A percentile compares a stretch with the other conserved stretches of the same genome.
Conservation (phyloP, 176 grass and related monocot species). For the Ampelocalamus luodianensis region DNA sequence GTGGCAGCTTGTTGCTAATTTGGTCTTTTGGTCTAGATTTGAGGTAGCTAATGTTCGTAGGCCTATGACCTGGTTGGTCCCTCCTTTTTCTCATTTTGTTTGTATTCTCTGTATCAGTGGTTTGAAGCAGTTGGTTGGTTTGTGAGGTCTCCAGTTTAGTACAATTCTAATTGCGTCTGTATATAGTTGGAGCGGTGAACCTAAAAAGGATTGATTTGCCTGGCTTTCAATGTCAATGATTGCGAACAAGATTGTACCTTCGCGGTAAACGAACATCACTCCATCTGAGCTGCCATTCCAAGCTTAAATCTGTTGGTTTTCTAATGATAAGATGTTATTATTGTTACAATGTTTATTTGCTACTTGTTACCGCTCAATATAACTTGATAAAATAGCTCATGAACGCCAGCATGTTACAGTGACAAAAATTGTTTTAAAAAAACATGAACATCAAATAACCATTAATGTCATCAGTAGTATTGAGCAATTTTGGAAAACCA, state of each 20-base stretch:
- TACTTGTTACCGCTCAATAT: neutral
- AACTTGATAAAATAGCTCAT: neutral
- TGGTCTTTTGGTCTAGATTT: conserved; percentile 36
- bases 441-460: neutral
- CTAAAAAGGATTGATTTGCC: conserved; percentile 31
- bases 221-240: conserved; percentile 28
- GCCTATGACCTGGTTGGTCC: conserved; percentile 30
- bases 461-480: neutral
- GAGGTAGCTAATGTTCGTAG: conserved; percentile 47
- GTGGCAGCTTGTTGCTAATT: conserved; percentile 45
- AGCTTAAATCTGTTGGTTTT: neutral
- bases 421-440: neutral
- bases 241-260: neutral
- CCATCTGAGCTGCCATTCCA: neutral
- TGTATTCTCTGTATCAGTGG: conserved; percentile 42
- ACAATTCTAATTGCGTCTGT: conserved; percentile 27
- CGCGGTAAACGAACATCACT: neutral
- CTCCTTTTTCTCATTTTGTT: conserved; percentile 19
- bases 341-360: neutral
- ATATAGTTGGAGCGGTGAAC: conserved; percentile 47
- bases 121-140: conserved; percentile 48
- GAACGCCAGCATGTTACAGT: neutral
- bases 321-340: neutral
- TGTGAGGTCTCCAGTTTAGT: conserved; percentile 36
- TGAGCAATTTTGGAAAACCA: neutral